A percentile compares a stretch with the other conserved stretches of the same genome.
phyloP scores from a whole-genome alignment of 768 basidiomycete genomes.

The Trametes cingulata region DNA sequence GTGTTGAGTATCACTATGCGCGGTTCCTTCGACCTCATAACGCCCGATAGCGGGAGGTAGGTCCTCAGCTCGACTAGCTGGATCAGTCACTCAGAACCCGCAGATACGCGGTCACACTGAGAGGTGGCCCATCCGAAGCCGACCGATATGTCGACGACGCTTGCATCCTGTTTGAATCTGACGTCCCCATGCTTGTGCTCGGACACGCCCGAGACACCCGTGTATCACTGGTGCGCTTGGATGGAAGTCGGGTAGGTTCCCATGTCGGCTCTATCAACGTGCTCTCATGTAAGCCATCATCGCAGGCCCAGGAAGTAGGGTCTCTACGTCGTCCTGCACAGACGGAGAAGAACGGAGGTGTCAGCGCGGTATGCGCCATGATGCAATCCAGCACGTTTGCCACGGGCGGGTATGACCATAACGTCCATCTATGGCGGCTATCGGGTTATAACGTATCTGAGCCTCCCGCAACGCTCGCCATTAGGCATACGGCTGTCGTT shows the following conservation, averaged over 20 bases:
- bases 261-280: background rate
- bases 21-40: conserved; percentile 34
- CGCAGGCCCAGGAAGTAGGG: conserved; percentile 8
- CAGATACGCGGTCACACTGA: conserved; percentile 1
- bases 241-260: background rate
- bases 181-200: conserved; percentile 34
- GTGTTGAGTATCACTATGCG: conserved; percentile 40
- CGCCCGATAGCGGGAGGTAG: background rate
- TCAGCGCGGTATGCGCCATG: conserved; percentile 45
- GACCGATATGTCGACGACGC: conserved; percentile 41
- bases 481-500: conserved; percentile 45
- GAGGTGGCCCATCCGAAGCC: conserved; percentile 14
- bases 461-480: conserved; percentile 34
- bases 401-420: conserved; percentile 51
- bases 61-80: background rate
- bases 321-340: conserved; percentile 14
- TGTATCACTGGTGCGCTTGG: conserved; percentile 18
- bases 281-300: background rate
- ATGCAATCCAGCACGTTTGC: conserved; percentile 45
- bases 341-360: conserved; percentile 38
- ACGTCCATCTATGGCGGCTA: conserved; percentile 47
- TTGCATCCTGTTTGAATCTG: conserved; percentile 36
- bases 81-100: background rate
- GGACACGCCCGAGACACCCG: conserved; percentile 39
- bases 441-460: conserved; percentile 34